Conservation (phyloP, 805 yeast genomes). For the Myxozyma vanderwaltii region DNA sequence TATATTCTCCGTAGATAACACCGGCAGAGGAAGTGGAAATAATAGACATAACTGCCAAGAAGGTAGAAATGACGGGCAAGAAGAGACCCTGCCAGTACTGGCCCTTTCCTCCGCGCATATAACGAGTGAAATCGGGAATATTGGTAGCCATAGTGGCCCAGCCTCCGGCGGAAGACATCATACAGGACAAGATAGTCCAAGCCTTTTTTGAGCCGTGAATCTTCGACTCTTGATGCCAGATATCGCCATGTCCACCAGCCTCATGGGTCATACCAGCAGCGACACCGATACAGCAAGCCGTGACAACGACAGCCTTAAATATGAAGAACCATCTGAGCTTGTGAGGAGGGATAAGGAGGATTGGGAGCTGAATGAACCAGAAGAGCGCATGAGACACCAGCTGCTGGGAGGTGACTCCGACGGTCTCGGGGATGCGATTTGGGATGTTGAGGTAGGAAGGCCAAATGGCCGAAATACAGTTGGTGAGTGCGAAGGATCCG, state of each 20-base stretch:
- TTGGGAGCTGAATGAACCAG: slow-evolving; percentile 33
- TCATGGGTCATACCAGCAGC: slow-evolving; percentile 32
- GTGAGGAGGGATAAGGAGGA: slow-evolving; percentile 33
- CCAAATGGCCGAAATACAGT: slow-evolving; percentile 34
- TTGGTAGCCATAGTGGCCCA: slow-evolving; percentile 41
- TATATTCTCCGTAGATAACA: slow-evolving; percentile 30
- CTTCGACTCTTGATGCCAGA: slow-evolving; percentile 24
- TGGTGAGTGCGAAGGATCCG: slow-evolving; percentile 30
- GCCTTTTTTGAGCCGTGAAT: slow-evolving; percentile 35
- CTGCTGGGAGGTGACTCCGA: slow-evolving; percentile 33
- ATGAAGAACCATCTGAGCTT: slow-evolving; percentile 32
- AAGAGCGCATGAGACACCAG: slow-evolving; percentile 27
- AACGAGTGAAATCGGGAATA: slow-evolving; percentile 35
- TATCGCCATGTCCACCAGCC: slow-evolving; percentile 26
- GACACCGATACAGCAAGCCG: slow-evolving; percentile 26
- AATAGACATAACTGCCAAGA: slow-evolving; percentile 27
- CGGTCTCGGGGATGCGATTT: slow-evolving; percentile 29
- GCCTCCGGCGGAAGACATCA: slow-evolving; percentile 37
- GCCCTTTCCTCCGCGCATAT: slow-evolving; percentile 21
- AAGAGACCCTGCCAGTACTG: slow-evolving; percentile 32
- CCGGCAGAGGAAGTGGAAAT: slow-evolving; percentile 27
- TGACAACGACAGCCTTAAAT: slow-evolving; percentile 31
- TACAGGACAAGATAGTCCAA: slow-evolving; percentile 35
- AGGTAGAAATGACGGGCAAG: slow-evolving; percentile 32
- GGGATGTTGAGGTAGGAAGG: slow-evolving; percentile 33